Base-by-base conservation (phyloP, 2,329 filamentous ascomycete genomes). In the Colletotrichum simmondsii region DNA sequence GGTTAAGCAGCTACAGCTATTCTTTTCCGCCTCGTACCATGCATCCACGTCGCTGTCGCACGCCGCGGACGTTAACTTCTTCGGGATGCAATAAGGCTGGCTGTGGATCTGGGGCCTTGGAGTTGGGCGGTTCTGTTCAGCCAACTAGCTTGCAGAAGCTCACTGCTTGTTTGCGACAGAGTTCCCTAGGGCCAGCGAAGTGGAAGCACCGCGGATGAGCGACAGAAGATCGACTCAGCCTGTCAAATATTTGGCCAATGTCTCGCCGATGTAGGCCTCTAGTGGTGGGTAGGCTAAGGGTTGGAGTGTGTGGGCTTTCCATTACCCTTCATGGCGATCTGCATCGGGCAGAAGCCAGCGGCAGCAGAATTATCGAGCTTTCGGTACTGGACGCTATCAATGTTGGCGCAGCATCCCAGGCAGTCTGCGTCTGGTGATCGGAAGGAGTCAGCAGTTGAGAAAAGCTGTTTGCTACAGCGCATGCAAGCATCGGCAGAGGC, bases 81-180 rank as follows among this genome's bases (percentile, higher is more conserved):
- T 24, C 32, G 57, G 64, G 26, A 57, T 52, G 57, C 24, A 22
- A 62, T 68, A 68, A 52, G 68, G 64, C 68, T 68, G 57, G 65
- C 24, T 57, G 68, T 71, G 46, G 56, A 57, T 63, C 54, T 42
- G 26, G 52, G 53, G 32, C 30, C 61, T 54, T 26, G 14, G 14
- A n/a, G 12, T n/a, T 49, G 32, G 61, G 60, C 53, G 53, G 26
- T 52, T 65, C 65, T n/a, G 49, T 46, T 35, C 28, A 37, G 49
- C 60, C 35, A 58, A 58, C 61, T 58, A 46, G 37, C 12, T 57
- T 49, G 52, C 61, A 52, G 30, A 37, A 57, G 28, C 37, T 24
- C 49, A 3, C 32, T 65, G 53, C 22, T 32, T 35, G 65, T 52
- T 59, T 49, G 67, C 61, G 35, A 49, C 53, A 37, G 19, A 26